Evolutionary conservation across 371 early-diverging fungal genomes (phyloP), one percentile per base, ranked within the genome.

Genomic region (Apophysomyces trapeziformis): DNA sequence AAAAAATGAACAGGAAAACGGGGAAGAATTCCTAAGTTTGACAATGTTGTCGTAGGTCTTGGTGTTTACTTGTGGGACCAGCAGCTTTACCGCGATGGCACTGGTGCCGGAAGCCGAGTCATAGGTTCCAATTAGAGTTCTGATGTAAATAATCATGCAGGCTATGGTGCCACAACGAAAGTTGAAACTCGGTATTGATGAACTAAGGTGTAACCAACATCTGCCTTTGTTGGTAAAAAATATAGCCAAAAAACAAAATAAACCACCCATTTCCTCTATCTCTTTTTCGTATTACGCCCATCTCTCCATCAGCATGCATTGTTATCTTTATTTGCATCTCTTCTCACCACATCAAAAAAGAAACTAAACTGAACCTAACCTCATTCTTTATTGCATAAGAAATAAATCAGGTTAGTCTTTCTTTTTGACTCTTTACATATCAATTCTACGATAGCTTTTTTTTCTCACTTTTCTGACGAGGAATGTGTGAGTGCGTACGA

Each of bases 21-120:
- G 44, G 58, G 54, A 39, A 32, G 21, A 18, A 36, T 32, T 11
- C 45, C 35, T 50, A 64, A 16, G 37, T 50, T 37, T 38, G 18
- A 14, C 21, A 44, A 1, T 41, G 0, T 50, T 61, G 47, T 50
- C 54, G 56, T 38, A 70, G 63, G 70, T 12, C 65, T 76, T 44
- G 73, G 78, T 70, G 85, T 87, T 47, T 86, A 89, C 71, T 76
- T 89, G 65, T 89, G 87, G 87, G 89, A 89, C 67, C 85, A 88
- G 46, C 81, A 89, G 45, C 62, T 89, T 63, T 76, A 79, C 68
- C 74, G 74, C 64, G 71, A 79, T 7, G 82, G 76, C 21, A 78
- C 78, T 58, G 80, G 80, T 60, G 83, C 80, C 61, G 83, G 80
- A 21, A 79, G 79, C 61, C 71, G 82, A 43, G 77, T 70, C 57